A percentile compares a stretch with the other conserved stretches of the same genome.
Evolutionary conservation across 768 basidiomycete genomes (phyloP).

Genomic region (Macrolepiota dolichaula): DNA sequence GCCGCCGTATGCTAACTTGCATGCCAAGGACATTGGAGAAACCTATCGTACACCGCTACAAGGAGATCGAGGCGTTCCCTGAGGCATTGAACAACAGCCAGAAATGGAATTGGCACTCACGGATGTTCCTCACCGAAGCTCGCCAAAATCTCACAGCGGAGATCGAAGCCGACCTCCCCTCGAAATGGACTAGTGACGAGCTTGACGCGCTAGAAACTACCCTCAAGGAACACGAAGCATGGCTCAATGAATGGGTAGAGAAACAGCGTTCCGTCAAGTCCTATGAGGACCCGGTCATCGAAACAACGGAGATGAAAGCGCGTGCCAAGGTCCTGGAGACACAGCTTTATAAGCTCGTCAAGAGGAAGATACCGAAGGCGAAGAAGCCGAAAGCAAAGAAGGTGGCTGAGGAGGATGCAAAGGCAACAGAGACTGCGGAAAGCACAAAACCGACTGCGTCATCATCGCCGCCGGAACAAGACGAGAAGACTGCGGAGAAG

Average conservation of each 20-base stretch:
- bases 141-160: slow-evolving; percentile 69
- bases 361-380: slow-evolving; percentile 63
- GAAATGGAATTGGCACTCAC: slow-evolving; percentile 86
- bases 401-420: slow-evolving; percentile 9
- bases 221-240: slow-evolving; percentile 75
- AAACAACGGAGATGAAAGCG: slow-evolving; percentile 82
- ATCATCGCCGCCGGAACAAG: slow-evolving; percentile 9
- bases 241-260: slow-evolving; percentile 81
- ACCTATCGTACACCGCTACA: slow-evolving; percentile 83
- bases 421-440: slow-evolving; percentile 15
- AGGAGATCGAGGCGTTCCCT: slow-evolving; percentile 85
- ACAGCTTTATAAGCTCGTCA: slow-evolving; percentile 64
- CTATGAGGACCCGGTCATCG: slow-evolving; percentile 84
- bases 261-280: slow-evolving; percentile 72
- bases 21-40: slow-evolving; percentile 63
- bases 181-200: slow-evolving; percentile 87
- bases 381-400: slow-evolving; percentile 46
- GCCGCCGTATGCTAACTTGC: not conserved
- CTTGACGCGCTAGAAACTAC: slow-evolving; percentile 74
- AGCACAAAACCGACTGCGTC: slow-evolving; percentile 1
- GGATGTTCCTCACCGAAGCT: slow-evolving; percentile 83
- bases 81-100: slow-evolving; percentile 78
- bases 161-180: slow-evolving; percentile 52
- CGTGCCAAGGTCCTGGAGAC: slow-evolving; percentile 78
- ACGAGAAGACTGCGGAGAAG: slow-evolving; percentile 10